Percentiles rank a stretch among this genome's conserved stretches.
These are phyloP conservation scores for Haplosporangium sp. DNA, from an alignment of 371 early-diverging fungal genomes.

Conservation along the genomic window DNA sequence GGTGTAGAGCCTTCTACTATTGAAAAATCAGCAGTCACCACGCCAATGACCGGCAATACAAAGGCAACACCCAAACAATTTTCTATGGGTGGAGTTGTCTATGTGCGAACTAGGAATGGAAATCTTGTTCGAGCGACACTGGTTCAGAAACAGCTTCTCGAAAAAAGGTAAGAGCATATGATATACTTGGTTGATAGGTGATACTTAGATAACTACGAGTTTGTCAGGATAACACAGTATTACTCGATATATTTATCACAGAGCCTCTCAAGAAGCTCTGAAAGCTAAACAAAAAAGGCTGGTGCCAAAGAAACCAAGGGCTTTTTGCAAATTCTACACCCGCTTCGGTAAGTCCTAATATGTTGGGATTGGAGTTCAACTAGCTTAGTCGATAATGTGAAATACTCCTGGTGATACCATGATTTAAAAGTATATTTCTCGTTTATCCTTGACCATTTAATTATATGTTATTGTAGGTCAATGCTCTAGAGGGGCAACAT, in stretches of 20 bases:
- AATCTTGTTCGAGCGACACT: conserved; percentile 57
- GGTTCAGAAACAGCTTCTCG: conserved; percentile 31
- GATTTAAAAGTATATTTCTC: conserved; percentile 1
- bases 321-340: conserved; percentile 47
- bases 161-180: conserved; percentile 30
- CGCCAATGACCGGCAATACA: conserved; percentile 17
- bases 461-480: conserved; percentile 40
- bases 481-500: conserved; percentile 54
- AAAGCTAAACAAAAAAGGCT: conserved; percentile 15
- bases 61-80: conserved; percentile 52
- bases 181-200: not conserved
- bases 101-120: conserved; percentile 57
- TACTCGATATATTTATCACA: not conserved
- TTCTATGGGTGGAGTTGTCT: conserved; percentile 58
- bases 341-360: conserved; percentile 44
- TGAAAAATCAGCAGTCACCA: not conserved
- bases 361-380: not conserved
- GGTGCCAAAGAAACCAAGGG: conserved; percentile 14
- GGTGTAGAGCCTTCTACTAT: not conserved
- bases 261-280: conserved; percentile 23
- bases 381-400: too few species aligned
- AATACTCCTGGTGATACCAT: not conserved
- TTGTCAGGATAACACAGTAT: conserved; percentile 24
- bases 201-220: not conserved
- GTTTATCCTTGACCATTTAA: not conserved